These are phyloP conservation scores for Cladobotryum mycophilum DNA, from an alignment of 2,329 filamentous ascomycete genomes.

Conservation along the genomic window DNA sequence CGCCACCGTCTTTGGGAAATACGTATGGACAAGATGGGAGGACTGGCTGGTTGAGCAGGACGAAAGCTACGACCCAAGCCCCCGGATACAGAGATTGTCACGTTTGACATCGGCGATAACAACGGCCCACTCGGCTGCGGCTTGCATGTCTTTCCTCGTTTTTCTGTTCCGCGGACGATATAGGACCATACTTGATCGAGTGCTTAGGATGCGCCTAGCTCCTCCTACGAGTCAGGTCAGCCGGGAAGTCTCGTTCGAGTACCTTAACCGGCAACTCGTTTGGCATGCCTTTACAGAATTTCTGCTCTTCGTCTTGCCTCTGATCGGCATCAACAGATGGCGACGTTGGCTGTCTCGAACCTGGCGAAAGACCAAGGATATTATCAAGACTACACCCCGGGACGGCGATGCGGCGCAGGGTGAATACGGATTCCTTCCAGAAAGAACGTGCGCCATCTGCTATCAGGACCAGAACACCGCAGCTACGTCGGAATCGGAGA, in stretches of 20 bases:
- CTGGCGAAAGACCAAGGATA: conserved; percentile 74
- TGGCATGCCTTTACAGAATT: conserved; percentile 99
- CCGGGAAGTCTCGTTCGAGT: conserved; percentile 93
- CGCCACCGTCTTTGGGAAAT: conserved; percentile 79
- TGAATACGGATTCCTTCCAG: conserved; percentile 78
- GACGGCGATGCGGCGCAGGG: conserved; percentile 54
- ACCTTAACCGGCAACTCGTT: conserved; percentile 92
- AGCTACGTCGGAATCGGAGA: conserved; percentile 65
- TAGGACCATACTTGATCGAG: conserved; percentile 79
- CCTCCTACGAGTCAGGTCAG: conserved; percentile 79
- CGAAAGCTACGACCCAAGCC: conserved; percentile 60
- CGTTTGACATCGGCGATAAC: conserved; percentile 62
- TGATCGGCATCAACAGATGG: conserved; percentile 94
- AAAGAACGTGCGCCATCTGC: conserved; percentile 93
- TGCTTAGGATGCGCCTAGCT: conserved; percentile 77
- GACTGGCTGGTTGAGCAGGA: conserved; percentile 73
- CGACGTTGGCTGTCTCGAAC: conserved; percentile 77
- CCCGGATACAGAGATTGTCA: conserved; percentile 51
- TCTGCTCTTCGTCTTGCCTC: conserved; percentile 88
- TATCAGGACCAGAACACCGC: conserved; percentile 84
- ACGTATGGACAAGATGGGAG: conserved; percentile 90
- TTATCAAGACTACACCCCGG: conserved; percentile 45
- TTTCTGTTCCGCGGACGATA: conserved; percentile 91
- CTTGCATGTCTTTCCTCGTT: conserved; percentile 78
- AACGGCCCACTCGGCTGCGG: conserved; percentile 72